Percentiles rank a stretch among this genome's conserved stretches.
phyloP scores from a whole-genome alignment of 306 rosid genomes.

The Fragaria iinumae region DNA sequence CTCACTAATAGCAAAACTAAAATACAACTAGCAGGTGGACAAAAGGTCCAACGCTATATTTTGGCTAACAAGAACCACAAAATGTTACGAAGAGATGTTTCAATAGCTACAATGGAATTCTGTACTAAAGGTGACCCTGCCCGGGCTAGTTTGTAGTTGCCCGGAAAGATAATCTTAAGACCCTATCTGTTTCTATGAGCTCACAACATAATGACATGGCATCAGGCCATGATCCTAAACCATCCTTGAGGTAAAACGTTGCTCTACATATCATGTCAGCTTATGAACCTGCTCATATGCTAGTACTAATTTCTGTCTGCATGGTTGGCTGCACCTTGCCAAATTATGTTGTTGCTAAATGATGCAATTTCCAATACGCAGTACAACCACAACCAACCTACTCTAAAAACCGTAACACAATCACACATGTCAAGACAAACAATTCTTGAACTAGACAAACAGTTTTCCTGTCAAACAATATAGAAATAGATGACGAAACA shows the following conservation, averaged over 20 bases:
- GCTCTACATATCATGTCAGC: background rate
- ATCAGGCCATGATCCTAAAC: background rate
- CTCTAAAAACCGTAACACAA: background rate
- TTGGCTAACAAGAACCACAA: background rate
- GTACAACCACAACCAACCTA: slow-evolving; percentile 1
- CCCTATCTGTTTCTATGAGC: background rate
- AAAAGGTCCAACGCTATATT: background rate
- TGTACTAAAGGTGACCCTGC: background rate
- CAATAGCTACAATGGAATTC: background rate
- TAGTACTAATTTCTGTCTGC: background rate
- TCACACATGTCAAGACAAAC: background rate
- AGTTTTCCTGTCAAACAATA: slow-evolving; percentile 1
- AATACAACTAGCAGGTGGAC: background rate
- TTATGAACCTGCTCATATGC: background rate
- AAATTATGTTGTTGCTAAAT: background rate
- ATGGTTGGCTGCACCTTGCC: background rate
- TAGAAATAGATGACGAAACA: slow-evolving; percentile 23
- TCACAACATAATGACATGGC: background rate
- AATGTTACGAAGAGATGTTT: background rate
- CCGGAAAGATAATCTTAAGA: background rate
- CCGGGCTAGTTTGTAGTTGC: background rate
- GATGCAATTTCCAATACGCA: background rate
- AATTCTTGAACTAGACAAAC: slow-evolving; percentile 1
- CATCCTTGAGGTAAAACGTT: background rate
- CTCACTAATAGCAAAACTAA: background rate